Percentiles rank a stretch among this genome's conserved stretches.
phyloP scores from a whole-genome alignment of 2,329 filamentous ascomycete species.

The Ophiostoma australiae region DNA sequence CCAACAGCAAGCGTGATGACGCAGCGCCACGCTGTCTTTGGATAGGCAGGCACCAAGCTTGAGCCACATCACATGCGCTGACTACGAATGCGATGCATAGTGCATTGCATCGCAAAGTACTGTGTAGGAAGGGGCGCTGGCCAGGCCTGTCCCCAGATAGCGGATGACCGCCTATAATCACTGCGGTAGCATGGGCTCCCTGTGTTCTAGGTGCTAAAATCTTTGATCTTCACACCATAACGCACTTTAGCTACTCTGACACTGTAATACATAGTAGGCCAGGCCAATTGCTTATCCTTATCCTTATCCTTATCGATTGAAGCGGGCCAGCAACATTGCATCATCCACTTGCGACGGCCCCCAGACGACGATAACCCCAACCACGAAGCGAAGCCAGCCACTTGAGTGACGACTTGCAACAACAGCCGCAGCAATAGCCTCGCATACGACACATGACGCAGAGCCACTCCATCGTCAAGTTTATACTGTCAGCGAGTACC shows the following conservation, averaged over 20 bases:
- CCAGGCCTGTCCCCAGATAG: constrained; percentile 12
- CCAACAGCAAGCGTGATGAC: not conserved
- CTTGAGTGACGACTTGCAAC: not conserved
- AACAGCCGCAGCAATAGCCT: not conserved
- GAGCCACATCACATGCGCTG: constrained; percentile 23
- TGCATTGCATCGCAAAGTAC: too few relatives aligned
- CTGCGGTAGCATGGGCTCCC: not conserved
- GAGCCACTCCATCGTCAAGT: not conserved
- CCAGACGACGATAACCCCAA: not conserved
- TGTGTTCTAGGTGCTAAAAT: not conserved
- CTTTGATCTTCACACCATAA: not conserved
- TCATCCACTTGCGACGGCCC: constrained; percentile 14
- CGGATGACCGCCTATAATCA: constrained; percentile 16
- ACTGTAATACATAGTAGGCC: not conserved
- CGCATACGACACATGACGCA: not conserved
- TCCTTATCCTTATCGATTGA: constrained; percentile 17
- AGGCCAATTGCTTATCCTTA: constrained; percentile 15
- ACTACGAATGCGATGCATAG: not conserved
- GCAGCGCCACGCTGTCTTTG: constrained; percentile 3
- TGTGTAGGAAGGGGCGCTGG: not conserved
- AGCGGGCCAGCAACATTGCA: constrained; percentile 8
- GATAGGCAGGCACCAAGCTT: constrained; percentile 19
- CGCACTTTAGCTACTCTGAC: not conserved
- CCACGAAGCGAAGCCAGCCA: not conserved
- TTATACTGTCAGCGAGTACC: not conserved